Conservation (phyloP, 257 asterid species). For the Plectranthus barbatus region DNA sequence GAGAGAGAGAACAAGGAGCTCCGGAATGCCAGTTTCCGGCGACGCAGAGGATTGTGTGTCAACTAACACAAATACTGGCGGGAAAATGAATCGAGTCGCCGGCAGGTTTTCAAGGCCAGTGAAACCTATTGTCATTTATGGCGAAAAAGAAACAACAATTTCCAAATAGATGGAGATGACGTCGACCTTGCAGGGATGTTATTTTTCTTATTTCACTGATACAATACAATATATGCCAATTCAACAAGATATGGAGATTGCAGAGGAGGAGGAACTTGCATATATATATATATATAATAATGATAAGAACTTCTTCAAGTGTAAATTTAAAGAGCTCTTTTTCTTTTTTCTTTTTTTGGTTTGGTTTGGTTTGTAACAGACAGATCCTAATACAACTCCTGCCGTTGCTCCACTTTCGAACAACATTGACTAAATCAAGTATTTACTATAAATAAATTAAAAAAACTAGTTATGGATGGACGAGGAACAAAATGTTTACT, state of each 20-base stretch:
- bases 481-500: no score
- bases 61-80: constrained; percentile 9
- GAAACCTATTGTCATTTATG: constrained; percentile 73
- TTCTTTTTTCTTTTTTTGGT: no score
- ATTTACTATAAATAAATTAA: no score
- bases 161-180: no score
- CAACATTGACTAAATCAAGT: not conserved
- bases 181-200: no score
- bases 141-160: not conserved
- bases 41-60: constrained; percentile 41
- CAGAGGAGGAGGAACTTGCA: no score
- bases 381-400: not conserved
- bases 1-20: constrained; percentile 24
- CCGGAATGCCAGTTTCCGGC: constrained; percentile 40
- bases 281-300: no score
- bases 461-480: no score
- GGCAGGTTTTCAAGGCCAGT: constrained; percentile 21
- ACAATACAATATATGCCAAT: no score
- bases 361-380: not conserved
- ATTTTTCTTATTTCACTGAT: not conserved
- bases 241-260: not conserved
- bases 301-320: no score
- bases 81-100: constrained; percentile 22
- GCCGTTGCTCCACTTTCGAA: not conserved
- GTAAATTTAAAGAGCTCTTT: not conserved